These are phyloP conservation scores for Pulveroboletus sp. DNA, from an alignment of 768 basidiomycete genomes.

Conservation along the genomic window DNA sequence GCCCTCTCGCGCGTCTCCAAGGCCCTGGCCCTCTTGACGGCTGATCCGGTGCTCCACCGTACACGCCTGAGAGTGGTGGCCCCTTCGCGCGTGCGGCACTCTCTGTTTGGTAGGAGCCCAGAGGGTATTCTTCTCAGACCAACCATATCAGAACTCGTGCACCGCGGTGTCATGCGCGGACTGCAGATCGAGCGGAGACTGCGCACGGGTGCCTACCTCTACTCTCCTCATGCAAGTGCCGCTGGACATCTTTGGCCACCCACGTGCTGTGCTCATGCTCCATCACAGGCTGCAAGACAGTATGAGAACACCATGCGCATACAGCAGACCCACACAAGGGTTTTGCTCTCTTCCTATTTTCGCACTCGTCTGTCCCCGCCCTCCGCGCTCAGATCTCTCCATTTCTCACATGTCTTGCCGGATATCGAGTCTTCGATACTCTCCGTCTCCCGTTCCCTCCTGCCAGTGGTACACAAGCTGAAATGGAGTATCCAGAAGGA, in stretches of 20 bases:
- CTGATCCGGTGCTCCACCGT: slow-evolving; percentile 61
- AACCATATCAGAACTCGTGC: slow-evolving; percentile 60
- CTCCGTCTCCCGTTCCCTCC: slow-evolving; percentile 52
- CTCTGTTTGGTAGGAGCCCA: slow-evolving; percentile 55
- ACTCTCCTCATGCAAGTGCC: slow-evolving; percentile 48
- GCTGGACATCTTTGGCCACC: neutral
- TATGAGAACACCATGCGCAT: slow-evolving; percentile 57
- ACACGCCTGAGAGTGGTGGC: slow-evolving; percentile 56
- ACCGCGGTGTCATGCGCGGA: slow-evolving; percentile 66
- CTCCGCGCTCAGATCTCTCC: slow-evolving; percentile 40
- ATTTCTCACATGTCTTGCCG: slow-evolving; percentile 51
- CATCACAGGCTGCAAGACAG: slow-evolving; percentile 54
- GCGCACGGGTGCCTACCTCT: slow-evolving; percentile 62
- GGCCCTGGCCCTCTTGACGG: slow-evolving; percentile 44
- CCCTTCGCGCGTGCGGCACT: slow-evolving; percentile 64
- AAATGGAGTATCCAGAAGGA: slow-evolving; percentile 71
- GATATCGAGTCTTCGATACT: slow-evolving; percentile 58
- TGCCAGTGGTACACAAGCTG: slow-evolving; percentile 60
- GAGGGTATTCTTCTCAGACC: slow-evolving; percentile 57
- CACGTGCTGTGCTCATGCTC: slow-evolving; percentile 5
- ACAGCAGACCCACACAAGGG: slow-evolving; percentile 48
- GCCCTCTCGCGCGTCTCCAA: slow-evolving; percentile 46
- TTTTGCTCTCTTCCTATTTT: slow-evolving; percentile 51
- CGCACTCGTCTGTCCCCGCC: slow-evolving; percentile 40
- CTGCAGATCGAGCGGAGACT: slow-evolving; percentile 61